phyloP scores from a whole-genome alignment of 768 basidiomycete species.

The Hydnomerulius pinastri region DNA sequence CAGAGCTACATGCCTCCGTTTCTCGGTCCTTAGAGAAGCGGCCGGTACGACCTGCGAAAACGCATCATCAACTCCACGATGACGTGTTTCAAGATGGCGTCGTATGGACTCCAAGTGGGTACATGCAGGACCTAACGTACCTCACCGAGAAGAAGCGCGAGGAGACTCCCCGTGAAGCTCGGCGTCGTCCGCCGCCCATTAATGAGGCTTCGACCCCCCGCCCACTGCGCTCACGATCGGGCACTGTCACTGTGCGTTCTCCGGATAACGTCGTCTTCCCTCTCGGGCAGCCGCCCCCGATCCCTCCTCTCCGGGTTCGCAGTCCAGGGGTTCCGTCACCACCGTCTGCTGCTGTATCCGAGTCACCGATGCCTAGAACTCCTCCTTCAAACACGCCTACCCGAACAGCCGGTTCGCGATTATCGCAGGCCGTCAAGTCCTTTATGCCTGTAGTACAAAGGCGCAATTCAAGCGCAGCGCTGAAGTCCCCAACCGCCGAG shows the following conservation, averaged over 20 bases:
- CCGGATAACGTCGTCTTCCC: slow-evolving; percentile 6
- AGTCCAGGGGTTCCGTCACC: slow-evolving; percentile 14
- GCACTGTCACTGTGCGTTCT: slow-evolving; percentile 10
- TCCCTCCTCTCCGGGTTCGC: slow-evolving; percentile 22
- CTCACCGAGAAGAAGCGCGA: background rate
- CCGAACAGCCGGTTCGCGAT: slow-evolving; percentile 20
- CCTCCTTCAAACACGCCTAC: slow-evolving; percentile 15
- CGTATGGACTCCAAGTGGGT: slow-evolving; percentile 33
- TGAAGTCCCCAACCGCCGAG: background rate
- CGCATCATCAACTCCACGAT: slow-evolving; percentile 37
- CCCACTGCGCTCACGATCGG: slow-evolving; percentile 18
- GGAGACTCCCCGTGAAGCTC: slow-evolving; percentile 1
- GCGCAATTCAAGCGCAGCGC: slow-evolving; percentile 12
- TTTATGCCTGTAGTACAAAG: slow-evolving; percentile 24
- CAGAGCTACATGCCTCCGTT: slow-evolving; percentile 17
- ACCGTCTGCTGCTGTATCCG: slow-evolving; percentile 18
- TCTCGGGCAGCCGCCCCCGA: slow-evolving; percentile 6
- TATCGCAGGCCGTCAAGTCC: slow-evolving; percentile 24
- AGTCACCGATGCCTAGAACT: slow-evolving; percentile 14
- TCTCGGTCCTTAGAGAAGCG: slow-evolving; percentile 12
- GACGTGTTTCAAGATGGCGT: slow-evolving; percentile 32
- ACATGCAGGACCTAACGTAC: slow-evolving; percentile 15
- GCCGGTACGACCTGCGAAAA: slow-evolving; percentile 23
- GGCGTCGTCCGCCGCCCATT: background rate
- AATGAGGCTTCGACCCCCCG: background rate